phyloP scores from a whole-genome alignment of 805 yeast genomes.

The Metschnikowia cubensis region DNA sequence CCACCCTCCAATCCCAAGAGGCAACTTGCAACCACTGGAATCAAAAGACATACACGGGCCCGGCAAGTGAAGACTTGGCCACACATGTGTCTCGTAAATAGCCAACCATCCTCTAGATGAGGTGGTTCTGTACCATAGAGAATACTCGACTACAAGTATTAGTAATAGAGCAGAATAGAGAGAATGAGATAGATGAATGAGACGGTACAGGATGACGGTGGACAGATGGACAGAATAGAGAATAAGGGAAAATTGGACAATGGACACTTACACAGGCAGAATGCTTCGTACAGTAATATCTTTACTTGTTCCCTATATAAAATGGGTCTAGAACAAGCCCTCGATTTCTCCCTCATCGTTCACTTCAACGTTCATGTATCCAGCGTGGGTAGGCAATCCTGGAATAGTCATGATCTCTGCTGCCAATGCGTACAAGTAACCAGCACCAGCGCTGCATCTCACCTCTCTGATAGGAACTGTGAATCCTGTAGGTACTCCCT shows the following conservation, averaged over 20 bases:
- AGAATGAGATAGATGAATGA: no score
- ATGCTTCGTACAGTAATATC: no score
- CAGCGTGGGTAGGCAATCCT: conserved; percentile 93
- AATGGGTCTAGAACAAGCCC: conserved; percentile 63
- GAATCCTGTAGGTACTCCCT: conserved; percentile 94
- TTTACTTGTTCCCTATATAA: background rate
- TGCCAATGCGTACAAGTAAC: conserved; percentile 92
- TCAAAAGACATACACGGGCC: conserved; percentile 1
- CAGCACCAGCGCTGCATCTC: conserved; percentile 94
- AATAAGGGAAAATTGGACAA: no score
- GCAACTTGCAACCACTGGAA: conserved; percentile 2
- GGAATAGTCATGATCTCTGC: conserved; percentile 98
- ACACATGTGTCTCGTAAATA: conserved; percentile 5
- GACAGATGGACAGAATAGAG: no score
- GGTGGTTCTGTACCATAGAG: conserved; percentile 16
- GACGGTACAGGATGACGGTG: no score
- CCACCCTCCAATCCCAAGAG: background rate
- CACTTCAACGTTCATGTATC: conserved; percentile 96
- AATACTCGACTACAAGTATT: conserved; percentile 1
- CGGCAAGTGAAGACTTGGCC: conserved; percentile 7
- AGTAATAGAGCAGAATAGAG: background rate
- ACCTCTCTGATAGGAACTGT: conserved; percentile 92
- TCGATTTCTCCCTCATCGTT: conserved; percentile 87
- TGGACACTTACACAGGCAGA: no score
- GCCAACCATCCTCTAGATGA: conserved; percentile 17